Percentiles rank a stretch among this genome's conserved stretches.
Conservation (phyloP, 2,329 filamentous ascomycete species). For the Eurotiales sp. region DNA sequence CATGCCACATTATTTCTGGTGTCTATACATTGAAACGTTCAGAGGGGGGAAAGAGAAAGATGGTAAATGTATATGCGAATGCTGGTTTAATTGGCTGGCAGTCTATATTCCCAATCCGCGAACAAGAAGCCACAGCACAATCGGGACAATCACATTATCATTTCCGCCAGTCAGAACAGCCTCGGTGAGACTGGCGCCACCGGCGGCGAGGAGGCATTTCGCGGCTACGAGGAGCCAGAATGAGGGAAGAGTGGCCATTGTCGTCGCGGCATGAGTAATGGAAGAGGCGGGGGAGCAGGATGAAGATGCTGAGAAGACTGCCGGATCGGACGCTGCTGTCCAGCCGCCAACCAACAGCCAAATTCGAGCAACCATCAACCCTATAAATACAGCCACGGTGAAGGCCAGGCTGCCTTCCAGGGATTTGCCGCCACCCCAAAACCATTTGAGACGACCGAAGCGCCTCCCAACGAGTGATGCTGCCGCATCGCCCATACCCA, state of each 20-base stretch:
- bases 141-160: conserved; percentile 95
- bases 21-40: not conserved
- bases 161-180: conserved; percentile 94
- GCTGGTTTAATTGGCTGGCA: too few species aligned
- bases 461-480: conserved; percentile 85
- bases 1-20: not conserved
- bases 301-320: conserved; percentile 18
- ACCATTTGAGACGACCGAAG: conserved; percentile 85
- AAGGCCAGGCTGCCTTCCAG: conserved; percentile 84
- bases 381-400: conserved; percentile 70
- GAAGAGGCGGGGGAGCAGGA: too few species aligned
- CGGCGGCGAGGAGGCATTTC: conserved; percentile 70
- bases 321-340: conserved; percentile 30
- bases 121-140: conserved; percentile 88
- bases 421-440: conserved; percentile 95
- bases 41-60: not conserved
- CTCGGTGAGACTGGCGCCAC: conserved; percentile 84
- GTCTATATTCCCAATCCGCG: conserved; percentile 58
- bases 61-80: not conserved
- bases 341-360: conserved; percentile 80
- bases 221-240: conserved; percentile 33
- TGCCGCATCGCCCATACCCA: conserved; percentile 91
- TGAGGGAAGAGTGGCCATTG: conserved; percentile 17
- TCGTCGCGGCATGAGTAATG: conserved; percentile 13
- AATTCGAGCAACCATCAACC: conserved; percentile 63